Conservation (phyloP, 257 asterid genomes). For the Schizonepeta tenuifolia region DNA sequence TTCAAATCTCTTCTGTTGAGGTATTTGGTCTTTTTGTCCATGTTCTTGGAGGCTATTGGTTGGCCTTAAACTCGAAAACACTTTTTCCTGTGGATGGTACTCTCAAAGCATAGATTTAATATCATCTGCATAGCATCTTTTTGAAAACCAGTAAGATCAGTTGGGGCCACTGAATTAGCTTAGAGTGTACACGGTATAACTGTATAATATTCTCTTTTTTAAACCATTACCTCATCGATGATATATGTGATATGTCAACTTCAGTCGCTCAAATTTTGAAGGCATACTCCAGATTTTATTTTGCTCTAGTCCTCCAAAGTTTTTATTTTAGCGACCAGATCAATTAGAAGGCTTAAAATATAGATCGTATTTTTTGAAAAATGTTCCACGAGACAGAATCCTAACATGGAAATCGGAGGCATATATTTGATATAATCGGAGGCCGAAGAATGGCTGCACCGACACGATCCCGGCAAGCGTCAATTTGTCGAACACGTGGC, state of each 20-base stretch:
- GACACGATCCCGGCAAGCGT: no score
- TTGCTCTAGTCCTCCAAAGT: background rate
- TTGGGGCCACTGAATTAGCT: background rate
- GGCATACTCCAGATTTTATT: constrained; percentile 13
- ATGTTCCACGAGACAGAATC: no score
- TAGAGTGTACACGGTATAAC: constrained; percentile 27
- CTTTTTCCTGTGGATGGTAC: constrained; percentile 2
- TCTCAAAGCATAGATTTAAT: constrained; percentile 8
- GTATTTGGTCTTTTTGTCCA: background rate
- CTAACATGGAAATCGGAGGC: no score
- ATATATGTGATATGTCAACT: constrained; percentile 3
- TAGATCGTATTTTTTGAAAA: no score
- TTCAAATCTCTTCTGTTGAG: background rate
- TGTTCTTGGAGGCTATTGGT: constrained; percentile 15
- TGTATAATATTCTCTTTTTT: background rate
- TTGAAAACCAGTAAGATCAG: background rate
- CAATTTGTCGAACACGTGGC: no score
- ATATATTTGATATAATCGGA: no score
- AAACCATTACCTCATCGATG: constrained; percentile 6
- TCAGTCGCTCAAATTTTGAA: constrained; percentile 19
- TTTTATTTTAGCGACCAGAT: no score
- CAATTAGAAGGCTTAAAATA: no score
- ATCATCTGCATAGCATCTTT: background rate
- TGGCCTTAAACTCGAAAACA: constrained; percentile 11
- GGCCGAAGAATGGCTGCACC: no score